Base-by-base conservation (phyloP, 1,139 yeast genomes). In the Meyerozyma carpophila region DNA sequence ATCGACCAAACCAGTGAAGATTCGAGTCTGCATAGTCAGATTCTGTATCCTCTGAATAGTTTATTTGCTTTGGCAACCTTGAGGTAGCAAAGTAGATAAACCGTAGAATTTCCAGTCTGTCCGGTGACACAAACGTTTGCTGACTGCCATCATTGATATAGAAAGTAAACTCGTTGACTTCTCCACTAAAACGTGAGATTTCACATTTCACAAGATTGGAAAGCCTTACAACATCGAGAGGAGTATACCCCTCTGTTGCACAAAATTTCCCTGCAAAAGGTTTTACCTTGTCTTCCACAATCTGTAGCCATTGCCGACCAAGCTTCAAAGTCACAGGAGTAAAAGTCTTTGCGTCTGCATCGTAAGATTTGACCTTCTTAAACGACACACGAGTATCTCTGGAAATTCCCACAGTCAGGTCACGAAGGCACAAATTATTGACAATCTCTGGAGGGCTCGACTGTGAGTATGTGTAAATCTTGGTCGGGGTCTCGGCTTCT, bases 301-400 rank as follows among this genome's bases (percentile, higher is more conserved):
- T 62, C 54, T 85, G 91, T 38, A 87, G 58, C 65, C 73, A 84
- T 51, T 79, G 81, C 44, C 84, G 75, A 8, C 96, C 96, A 46
- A 89, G 74, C 52, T 80, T 81, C 45, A 89, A 50, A 1, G 78
- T 74, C 1, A 84, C 84, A 0, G 86, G 82, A 13, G 56, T 47
- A 49, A 58, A 68, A 16, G 47, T 47, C 13, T 61, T 61, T 2
- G 58, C 50, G 2, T 43, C 52, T 1, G 59, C 52, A 40, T 80
- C 79, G 55, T 67, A 81, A 11, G 81, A 62, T 38, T 75, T 71
- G 21, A 82, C 85, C 50, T 80, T 77, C 39, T 69, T 71, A 54
- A 80, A 81, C n/a, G 73, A 70, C 3, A 83, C 85, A 50, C 88
- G 72, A 2, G 80, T 75, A 55, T 85, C 93, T 43, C 66, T 60